Evolutionary conservation across 140 eudicot species (phyloP).

Genomic region (Bidens hawaiensis): DNA sequence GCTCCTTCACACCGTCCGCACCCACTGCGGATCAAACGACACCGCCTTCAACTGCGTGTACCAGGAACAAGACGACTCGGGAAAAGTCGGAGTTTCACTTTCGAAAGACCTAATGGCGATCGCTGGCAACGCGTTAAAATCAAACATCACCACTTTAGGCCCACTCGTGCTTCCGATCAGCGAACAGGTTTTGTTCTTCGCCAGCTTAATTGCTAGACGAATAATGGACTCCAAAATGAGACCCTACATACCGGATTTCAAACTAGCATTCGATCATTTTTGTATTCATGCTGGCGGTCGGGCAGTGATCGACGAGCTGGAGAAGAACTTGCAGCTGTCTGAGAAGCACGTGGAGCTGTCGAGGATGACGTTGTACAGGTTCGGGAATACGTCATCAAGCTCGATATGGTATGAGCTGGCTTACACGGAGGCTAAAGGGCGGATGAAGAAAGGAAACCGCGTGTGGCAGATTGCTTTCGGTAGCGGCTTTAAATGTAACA

Average conservation of each 20-base stretch:
- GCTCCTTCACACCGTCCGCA: conserved; percentile 48
- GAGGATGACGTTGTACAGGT: conserved; percentile 70
- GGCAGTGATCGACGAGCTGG: conserved; percentile 71
- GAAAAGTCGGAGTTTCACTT: conserved; percentile 47
- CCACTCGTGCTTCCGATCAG: conserved; percentile 58
- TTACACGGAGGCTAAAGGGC: conserved; percentile 66
- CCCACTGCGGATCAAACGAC: conserved; percentile 47
- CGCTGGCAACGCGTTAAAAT: conserved; percentile 52
- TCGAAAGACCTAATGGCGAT: conserved; percentile 64
- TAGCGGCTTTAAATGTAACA: conserved; percentile 67
- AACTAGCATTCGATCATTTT: conserved; percentile 59
- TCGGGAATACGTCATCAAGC: conserved; percentile 72
- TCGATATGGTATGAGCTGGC: conserved; percentile 81
- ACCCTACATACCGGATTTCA: conserved; percentile 63
- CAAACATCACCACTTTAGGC: conserved; percentile 57
- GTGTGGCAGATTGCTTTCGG: conserved; percentile 79
- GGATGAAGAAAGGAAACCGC: conserved; percentile 49
- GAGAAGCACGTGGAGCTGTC: conserved; percentile 66
- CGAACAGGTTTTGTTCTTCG: conserved; percentile 50
- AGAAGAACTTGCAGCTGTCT: conserved; percentile 47
- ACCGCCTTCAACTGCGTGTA: conserved; percentile 56
- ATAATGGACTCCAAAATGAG: conserved; percentile 28
- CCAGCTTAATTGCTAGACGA: conserved; percentile 29
- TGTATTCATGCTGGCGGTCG: conserved; percentile 75
- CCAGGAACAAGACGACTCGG: conserved; percentile 48